Evolutionary conservation across 1,139 yeast species (phyloP), one percentile per base, ranked within the genome.

Genomic region (Sugiyamaella grinbergsii): DNA sequence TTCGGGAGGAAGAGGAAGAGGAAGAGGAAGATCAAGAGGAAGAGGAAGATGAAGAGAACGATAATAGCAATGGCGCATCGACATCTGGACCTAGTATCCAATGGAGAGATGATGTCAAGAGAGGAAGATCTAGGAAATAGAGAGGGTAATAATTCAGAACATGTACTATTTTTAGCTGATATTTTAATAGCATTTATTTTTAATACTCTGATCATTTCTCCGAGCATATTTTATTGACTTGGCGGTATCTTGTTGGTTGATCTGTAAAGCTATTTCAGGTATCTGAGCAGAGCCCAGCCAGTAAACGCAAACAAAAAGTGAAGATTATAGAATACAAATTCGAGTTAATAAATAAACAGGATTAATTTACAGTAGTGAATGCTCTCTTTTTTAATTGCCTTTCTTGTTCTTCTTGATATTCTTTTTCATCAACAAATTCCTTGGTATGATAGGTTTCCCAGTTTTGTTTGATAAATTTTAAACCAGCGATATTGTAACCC

Each of bases 401-500:
- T 29, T 81, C 85, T 33, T 77, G 80, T 55, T 76, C 73, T 50
- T 71, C 76, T 50, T 71, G 71, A 64, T 78, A 83, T 59, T 83
- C 87, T 29, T 74, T 76, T 51, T 82, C 90, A 59, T 87, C 96
- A 47, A 80, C 78, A 64, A 83, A 91, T 65, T 84, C 89, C 37
- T 79, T 75, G 56, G 79, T 81, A 65, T 91, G 98, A 45, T 76
- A 76, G 61, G 83, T 70, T 52, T 81, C 80, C 97, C 97, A 91
- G 67, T 86, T 91, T 44, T 78, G 80, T 63, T 81, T 83, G 54
- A 86, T 71, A 61, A 80, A 85, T 61, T 78, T 80, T 67, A 93
- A 74, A 1, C 96, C 98, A 54, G 88, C 93, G 28, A 89, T 75
- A 63, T 94, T 94, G 71, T 80, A 84, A n/a, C 97, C 98, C 51